Evolutionary conservation across 140 eudicot species (phyloP).

Genomic region (Oenanthe javanica): DNA sequence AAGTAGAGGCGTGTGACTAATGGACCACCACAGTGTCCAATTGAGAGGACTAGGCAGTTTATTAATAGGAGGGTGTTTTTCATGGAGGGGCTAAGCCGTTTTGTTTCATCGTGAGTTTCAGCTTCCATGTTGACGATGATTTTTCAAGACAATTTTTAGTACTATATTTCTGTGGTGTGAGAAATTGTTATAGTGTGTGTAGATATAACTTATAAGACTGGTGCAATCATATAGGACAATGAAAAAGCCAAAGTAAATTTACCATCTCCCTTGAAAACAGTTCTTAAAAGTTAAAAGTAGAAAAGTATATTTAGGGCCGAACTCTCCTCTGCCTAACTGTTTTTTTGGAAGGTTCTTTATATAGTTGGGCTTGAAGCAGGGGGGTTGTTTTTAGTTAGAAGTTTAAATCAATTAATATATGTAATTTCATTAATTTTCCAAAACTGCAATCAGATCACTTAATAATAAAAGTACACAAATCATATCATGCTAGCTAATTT

Average conservation of each 20-base stretch:
- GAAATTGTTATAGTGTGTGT: not conserved
- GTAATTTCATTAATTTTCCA: too few relatives aligned
- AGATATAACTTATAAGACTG: not conserved
- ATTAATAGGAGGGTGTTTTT: not conserved
- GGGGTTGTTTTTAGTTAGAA: too few relatives aligned
- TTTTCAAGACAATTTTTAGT: not conserved
- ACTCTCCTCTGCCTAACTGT: too few relatives aligned
- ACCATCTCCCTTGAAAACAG: too few relatives aligned
- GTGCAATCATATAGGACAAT: not conserved
- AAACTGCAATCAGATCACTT: too few relatives aligned
- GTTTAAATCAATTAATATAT: too few relatives aligned
- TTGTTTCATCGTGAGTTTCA: not conserved
- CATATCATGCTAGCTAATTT: too few relatives aligned
- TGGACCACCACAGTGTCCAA: slow-evolving; percentile 1
- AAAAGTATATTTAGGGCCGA: too few relatives aligned
- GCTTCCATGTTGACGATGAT: not conserved
- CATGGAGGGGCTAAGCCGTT: not conserved
- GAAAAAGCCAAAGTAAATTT: not conserved
- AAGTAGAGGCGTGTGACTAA: not conserved
- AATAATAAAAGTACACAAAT: too few relatives aligned
- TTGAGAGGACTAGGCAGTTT: not conserved
- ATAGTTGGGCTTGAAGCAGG: too few relatives aligned
- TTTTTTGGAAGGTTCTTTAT: too few relatives aligned
- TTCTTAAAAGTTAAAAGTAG: too few relatives aligned
- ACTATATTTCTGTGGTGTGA: not conserved